Conservation (phyloP, 2,329 filamentous ascomycete species). For the Clarireedia homoeocarpa region DNA sequence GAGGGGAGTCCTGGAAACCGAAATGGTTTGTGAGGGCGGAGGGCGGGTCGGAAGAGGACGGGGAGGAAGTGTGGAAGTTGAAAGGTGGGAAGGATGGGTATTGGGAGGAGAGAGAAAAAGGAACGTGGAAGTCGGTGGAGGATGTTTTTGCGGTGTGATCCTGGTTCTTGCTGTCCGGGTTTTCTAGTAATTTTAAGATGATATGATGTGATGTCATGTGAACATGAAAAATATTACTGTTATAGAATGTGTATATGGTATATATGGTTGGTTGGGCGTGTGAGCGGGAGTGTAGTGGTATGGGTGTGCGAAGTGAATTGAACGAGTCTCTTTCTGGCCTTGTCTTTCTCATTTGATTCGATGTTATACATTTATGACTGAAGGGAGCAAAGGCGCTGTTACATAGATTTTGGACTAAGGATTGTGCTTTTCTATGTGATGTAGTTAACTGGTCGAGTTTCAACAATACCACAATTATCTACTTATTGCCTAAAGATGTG, state of each 20-base stretch:
- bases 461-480: no score
- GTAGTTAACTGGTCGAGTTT: no score
- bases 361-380: no score
- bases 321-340: no score
- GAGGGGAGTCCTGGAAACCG: slow-evolving; percentile 64
- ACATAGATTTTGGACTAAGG: no score
- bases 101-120: slow-evolving; percentile 72
- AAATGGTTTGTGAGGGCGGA: slow-evolving; percentile 75
- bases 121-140: slow-evolving; percentile 54
- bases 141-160: slow-evolving; percentile 37
- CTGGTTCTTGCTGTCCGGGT: no score
- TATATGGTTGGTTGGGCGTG: background rate
- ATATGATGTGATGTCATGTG: background rate
- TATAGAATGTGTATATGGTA: background rate
- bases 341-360: no score
- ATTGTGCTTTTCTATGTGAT: no score
- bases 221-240: background rate
- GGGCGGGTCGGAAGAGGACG: slow-evolving; percentile 48
- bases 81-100: slow-evolving; percentile 81
- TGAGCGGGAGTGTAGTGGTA: background rate
- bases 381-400: no score
- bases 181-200: background rate
- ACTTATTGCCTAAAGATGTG: no score
- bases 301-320: background rate
- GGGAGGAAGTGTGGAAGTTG: slow-evolving; percentile 66